Conservation (phyloP, 768 basidiomycete genomes). For the Leccinum sublutescens region DNA sequence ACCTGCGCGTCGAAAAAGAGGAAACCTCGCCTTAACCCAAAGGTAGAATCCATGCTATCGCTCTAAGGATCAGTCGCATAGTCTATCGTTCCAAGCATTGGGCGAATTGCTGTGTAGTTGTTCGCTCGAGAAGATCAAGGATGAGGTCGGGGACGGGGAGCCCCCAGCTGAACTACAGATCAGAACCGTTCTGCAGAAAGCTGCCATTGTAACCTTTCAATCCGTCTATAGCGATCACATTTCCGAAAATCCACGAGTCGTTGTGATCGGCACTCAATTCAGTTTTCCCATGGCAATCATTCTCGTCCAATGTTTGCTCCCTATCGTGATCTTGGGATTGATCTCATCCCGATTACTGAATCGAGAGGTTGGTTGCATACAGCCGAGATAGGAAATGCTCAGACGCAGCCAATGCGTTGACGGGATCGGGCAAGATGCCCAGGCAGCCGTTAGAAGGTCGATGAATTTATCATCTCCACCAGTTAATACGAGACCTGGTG, state of each 20-base stretch:
- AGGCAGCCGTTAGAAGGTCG: constrained; percentile 19
- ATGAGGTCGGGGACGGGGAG: no score
- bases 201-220: constrained; percentile 22
- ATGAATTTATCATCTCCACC: no score
- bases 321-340: constrained; percentile 28
- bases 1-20: no score
- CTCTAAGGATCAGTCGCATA: no score
- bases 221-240: constrained; percentile 9
- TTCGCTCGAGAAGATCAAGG: no score
- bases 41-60: no score
- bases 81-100: no score
- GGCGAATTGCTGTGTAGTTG: no score
- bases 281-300: constrained; percentile 20
- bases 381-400: constrained; percentile 16
- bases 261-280: constrained; percentile 22
- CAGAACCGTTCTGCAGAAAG: constrained; percentile 3
- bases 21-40: no score
- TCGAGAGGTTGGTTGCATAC: constrained; percentile 20
- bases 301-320: constrained; percentile 18
- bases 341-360: constrained; percentile 20
- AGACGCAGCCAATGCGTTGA: constrained; percentile 17
- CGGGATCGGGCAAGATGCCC: constrained; percentile 23
- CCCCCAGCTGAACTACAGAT: no score
- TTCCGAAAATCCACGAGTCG: constrained; percentile 4
- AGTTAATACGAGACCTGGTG: no score